Base-by-base conservation (phyloP, 75 land plant species). In the Isoetes taiwanensis region DNA sequence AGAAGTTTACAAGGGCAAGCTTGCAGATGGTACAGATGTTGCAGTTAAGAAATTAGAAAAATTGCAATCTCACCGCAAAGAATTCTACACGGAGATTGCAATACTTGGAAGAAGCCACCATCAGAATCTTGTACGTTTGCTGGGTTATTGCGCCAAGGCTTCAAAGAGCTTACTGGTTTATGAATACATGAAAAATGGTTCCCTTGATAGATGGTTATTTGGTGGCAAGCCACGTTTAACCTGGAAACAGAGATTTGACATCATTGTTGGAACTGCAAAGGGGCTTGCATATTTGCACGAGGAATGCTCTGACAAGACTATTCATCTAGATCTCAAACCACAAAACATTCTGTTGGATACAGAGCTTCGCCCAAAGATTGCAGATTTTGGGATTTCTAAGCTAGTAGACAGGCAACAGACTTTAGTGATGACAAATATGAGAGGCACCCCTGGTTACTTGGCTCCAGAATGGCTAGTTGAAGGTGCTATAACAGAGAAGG, bases 261-360 rank as follows among this genome's bases (percentile, higher is more conserved):
- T 46, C 50, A 23, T 23, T 5, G 16, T 46, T 4, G 50, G 25
- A 6, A 46, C 50, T n/a, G 50, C 50, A 46, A 19, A 19, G 16
- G 50, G 50, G 5, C 16, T 46, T 16, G 50, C 50, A 4, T 46
- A 46, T 23, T n/a, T 46, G 12, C 50, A 46, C 16, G 50, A 46
- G 16, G 50, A 46, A 46, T 46, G 21, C 50, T 19, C 16, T 16
- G 21, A 46, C 50, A 5, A 23, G 19, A 46, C 23, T 23, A 46
- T 46, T 4, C 50, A 46, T 23, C 23, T 16, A 6, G 50, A 46
- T n/a, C 50, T 46, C 50, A 46, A 46, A 19, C 50, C 50, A 23
- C 50, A 19, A 6, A 46, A 46, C 50, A 46, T 46, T n/a, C 50
- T 46, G 8, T 23, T 46, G 50, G 50, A 46, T n/a, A 23, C 16